These are phyloP conservation scores for Microthlaspi erraticum DNA, from an alignment of 345 rosid genomes.

Conservation along the genomic window DNA sequence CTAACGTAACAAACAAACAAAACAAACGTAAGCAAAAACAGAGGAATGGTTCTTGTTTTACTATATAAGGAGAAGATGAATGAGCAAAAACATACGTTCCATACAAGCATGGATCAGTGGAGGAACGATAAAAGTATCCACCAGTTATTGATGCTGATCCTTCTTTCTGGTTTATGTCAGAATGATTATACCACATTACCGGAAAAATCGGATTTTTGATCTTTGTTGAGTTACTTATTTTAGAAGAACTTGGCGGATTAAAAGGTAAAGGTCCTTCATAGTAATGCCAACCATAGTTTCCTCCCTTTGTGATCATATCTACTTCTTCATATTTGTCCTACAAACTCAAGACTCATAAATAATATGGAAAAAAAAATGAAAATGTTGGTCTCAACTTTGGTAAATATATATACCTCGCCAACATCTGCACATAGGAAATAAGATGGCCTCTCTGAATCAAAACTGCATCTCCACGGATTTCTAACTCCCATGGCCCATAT, in stretches of 20 bases:
- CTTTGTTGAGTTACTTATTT: constrained; percentile 46
- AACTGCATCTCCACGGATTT: constrained; percentile 70
- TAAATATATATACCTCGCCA: constrained; percentile 53
- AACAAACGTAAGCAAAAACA: constrained; percentile 3
- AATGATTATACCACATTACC: constrained; percentile 55
- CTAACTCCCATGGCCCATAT: constrained; percentile 65
- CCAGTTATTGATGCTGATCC: constrained; percentile 62
- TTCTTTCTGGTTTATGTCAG: constrained; percentile 36
- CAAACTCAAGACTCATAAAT: neutral
- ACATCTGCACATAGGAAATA: constrained; percentile 60
- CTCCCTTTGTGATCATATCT: constrained; percentile 54
- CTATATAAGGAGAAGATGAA: neutral
- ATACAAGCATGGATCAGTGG: constrained; percentile 56
- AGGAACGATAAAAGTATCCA: constrained; percentile 57
- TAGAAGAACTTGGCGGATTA: constrained; percentile 33
- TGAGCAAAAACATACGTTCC: constrained; percentile 47
- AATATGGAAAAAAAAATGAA: neutral
- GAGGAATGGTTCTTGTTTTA: neutral
- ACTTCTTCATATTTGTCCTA: constrained; percentile 65
- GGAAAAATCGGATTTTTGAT: constrained; percentile 55
- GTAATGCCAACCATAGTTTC: constrained; percentile 61
- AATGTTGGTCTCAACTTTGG: neutral
- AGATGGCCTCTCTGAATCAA: constrained; percentile 58
- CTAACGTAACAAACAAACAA: constrained; percentile 44
- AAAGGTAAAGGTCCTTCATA: constrained; percentile 51